These are phyloP conservation scores for Aspergillus ochraceus DNA, from an alignment of 2,329 filamentous ascomycete genomes.

Conservation along the genomic window DNA sequence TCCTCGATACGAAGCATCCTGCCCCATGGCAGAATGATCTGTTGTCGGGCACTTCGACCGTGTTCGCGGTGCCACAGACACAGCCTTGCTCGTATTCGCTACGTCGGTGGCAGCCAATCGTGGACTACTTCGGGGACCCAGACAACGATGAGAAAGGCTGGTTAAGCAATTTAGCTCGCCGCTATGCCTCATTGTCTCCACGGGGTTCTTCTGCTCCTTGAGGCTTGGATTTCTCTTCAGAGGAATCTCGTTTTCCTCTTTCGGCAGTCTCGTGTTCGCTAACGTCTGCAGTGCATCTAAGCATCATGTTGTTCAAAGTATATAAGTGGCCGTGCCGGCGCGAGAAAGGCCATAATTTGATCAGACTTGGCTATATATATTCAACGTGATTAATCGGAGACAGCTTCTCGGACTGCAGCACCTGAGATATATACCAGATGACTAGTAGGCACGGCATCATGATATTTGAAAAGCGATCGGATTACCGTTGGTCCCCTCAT, in stretches of 20 bases:
- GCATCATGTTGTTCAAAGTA: background rate
- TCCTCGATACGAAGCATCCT: background rate
- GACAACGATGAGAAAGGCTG: background rate
- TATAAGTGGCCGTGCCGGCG: slow-evolving; percentile 1
- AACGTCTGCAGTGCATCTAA: background rate
- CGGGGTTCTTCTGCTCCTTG: background rate
- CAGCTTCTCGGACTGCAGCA: background rate
- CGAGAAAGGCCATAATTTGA: no score
- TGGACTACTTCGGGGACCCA: background rate
- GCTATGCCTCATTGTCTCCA: background rate
- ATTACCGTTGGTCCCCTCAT: slow-evolving; percentile 24
- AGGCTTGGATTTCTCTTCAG: background rate
- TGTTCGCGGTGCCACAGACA: background rate
- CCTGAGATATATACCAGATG: background rate
- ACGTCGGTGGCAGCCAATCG: background rate
- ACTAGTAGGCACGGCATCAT: background rate
- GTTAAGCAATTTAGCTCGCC: background rate
- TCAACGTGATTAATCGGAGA: background rate
- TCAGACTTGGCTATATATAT: background rate
- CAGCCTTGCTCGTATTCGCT: slow-evolving; percentile 20
- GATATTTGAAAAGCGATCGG: slow-evolving; percentile 22
- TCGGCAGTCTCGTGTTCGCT: slow-evolving; percentile 24
- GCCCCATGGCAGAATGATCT: background rate
- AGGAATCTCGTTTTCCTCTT: slow-evolving; percentile 8
- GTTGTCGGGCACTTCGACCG: background rate